phyloP scores from a whole-genome alignment of 106 monocot species.

The Dendrobium officinale region DNA sequence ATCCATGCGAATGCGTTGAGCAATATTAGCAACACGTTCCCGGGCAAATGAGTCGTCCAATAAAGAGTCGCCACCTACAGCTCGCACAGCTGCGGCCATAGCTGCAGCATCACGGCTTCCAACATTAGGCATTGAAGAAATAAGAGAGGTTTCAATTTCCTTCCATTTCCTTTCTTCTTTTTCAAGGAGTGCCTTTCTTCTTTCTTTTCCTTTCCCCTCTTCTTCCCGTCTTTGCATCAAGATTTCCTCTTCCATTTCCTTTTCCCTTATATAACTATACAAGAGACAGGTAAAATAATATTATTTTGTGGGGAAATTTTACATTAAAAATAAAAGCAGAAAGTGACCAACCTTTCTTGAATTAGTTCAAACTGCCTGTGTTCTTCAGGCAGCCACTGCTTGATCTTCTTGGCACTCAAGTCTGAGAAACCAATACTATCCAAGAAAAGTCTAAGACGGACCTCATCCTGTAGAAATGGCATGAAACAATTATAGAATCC shows the following conservation, averaged over 20 bases:
- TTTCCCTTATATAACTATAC: slow-evolving; percentile 88
- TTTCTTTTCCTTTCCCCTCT: slow-evolving; percentile 94
- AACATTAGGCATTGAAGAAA: slow-evolving; percentile 89
- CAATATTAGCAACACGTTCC: slow-evolving; percentile 77
- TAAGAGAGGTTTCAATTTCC: slow-evolving; percentile 81
- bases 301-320: not conserved
- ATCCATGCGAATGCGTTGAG: slow-evolving; percentile 61
- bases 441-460: slow-evolving; percentile 90
- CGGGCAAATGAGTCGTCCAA: slow-evolving; percentile 94
- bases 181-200: slow-evolving; percentile 87
- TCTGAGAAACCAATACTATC: slow-evolving; percentile 96
- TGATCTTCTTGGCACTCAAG: slow-evolving; percentile 93
- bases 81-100: slow-evolving; percentile 94
- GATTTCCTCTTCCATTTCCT: slow-evolving; percentile 98
- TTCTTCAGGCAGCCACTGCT: slow-evolving; percentile 99
- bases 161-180: slow-evolving; percentile 99
- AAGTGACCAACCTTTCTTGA: slow-evolving; percentile 71
- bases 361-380: slow-evolving; percentile 88
- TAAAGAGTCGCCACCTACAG: slow-evolving; percentile 94
- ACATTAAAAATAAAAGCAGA: not conserved
- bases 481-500: not conserved
- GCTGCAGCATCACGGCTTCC: slow-evolving; percentile 92
- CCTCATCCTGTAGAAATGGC: slow-evolving; percentile 72
- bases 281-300: slow-evolving; percentile 6
- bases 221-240: slow-evolving; percentile 95